Base-by-base conservation (phyloP, 192 early-diverging fungal species). In the Haplosporangium gracile region DNA sequence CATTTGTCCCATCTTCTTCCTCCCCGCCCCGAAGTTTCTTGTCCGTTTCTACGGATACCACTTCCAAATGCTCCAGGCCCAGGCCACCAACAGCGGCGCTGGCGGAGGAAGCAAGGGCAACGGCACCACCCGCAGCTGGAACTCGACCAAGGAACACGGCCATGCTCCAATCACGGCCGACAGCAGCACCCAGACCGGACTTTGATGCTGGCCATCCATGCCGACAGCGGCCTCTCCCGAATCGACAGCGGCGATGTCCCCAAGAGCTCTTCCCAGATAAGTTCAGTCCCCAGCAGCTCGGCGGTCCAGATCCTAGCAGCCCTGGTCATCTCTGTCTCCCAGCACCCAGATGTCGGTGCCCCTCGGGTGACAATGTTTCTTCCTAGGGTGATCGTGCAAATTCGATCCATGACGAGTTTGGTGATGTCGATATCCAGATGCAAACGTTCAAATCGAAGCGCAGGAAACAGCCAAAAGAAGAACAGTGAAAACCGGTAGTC, bases 1-100 rank as follows among this genome's bases (percentile, higher is more conserved):
- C 4, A 49, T 77, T 68, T 79, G 78, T 0, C 75, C 84, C 24
- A 80, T 86, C 16, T 81, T 80, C 34, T 78, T 86, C 49, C 47
- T 78, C 0, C 84, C 84, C 32, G 78, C 84, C 6, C 84, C 84
- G 2, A 34, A 29, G 18, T 78, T 73, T 40, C 78, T 86, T 0
- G 13, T 86, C 11, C 69, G 49, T 2, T 86, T 81, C 26, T 86
- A 86, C 29, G 43, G 79, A 10, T 26, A 80, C 1, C 84, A 76
- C 40, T 81, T 86, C 43, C 68, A 45, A 53, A 78, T 73, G 49
- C 70, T 70, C 36, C 77, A 72, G 55, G 43, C 57, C 2, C 53
- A 45, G 51, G 77, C 60, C 10, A 55, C 57, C 7, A 71, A 45
- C 55, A 82, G 71, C 22, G 49, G 51, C 11, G 26, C 47, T 43